These are phyloP conservation scores for Escallonia herrerae DNA, from an alignment of 129 eudicot genomes.

Conservation along the genomic window DNA sequence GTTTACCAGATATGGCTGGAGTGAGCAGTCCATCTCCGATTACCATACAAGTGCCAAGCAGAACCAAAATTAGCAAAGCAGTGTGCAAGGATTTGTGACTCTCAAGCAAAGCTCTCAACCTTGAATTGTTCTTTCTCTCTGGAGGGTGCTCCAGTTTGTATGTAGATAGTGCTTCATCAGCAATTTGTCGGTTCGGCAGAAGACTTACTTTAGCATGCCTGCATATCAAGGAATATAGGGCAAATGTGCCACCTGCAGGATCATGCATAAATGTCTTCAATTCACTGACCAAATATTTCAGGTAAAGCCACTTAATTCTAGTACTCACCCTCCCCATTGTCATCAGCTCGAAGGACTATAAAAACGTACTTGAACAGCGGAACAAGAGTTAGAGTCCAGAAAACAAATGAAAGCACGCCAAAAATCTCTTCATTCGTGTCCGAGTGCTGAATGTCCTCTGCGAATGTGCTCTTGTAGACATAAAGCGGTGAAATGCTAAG, in stretches of 20 bases:
- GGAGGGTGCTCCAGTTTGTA: constrained; percentile 69
- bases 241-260: constrained; percentile 74
- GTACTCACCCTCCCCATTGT: constrained; percentile 67
- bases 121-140: constrained; percentile 42
- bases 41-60: constrained; percentile 88
- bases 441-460: constrained; percentile 75
- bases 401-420: constrained; percentile 75
- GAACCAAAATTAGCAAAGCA: constrained; percentile 70
- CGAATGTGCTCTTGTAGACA: constrained; percentile 76
- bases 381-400: constrained; percentile 78
- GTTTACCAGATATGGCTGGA: constrained; percentile 74
- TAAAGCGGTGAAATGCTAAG: constrained; percentile 81
- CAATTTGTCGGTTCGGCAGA: constrained; percentile 67
- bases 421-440: constrained; percentile 80
- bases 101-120: constrained; percentile 59
- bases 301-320: neutral
- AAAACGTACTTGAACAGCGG: constrained; percentile 80
- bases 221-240: constrained; percentile 72
- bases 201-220: constrained; percentile 84
- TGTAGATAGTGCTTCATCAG: constrained; percentile 71
- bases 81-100: constrained; percentile 66
- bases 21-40: constrained; percentile 83
- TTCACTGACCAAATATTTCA: neutral
- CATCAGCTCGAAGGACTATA: constrained; percentile 77
- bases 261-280: constrained; percentile 1